Base-by-base conservation (phyloP, 306 rosid genomes). In the Glycine latifolia region DNA sequence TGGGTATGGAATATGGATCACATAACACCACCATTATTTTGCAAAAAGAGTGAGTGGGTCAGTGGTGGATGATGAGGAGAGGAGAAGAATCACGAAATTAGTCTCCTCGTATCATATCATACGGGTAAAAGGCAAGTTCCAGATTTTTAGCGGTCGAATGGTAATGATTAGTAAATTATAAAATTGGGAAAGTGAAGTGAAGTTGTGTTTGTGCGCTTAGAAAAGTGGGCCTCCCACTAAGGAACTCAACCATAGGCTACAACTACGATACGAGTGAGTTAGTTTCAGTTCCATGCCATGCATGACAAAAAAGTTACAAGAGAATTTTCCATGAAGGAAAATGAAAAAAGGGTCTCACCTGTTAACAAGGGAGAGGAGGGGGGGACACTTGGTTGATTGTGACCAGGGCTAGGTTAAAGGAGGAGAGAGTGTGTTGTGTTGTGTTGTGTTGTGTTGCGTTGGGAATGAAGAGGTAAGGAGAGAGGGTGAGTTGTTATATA, bases 191-290 rank as follows among this genome's bases (percentile, higher is more conserved):
- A 80, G 83, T 69, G 65, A 16, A 17, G 50, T 61, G 33, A 15
- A 73, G 52, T 56, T 39, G 44, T 39, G 47, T 43, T 69, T 26
- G 14, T 15, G 75, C 49, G 75, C 83, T 73, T 67, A 17, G 71
- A 52, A 61, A 80, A 83, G 87, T 67, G 76, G 89, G 84, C 81
- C 81, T 80, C 72, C 79, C 79, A 76, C 74, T 63, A 79, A 70
- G 53, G 14, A 76, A 80, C 77, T 79, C 9, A n/a, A 3, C 31
- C 2, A n/a, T 1, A 37, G 26, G 49, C 35, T 44, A 10, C 13
- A 47, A 47, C 54, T 20, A 4, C 12, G 1, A 35, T 20, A 4
- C 12, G 1, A 35, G 71, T 37, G 71, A 14, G 49, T 37, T 14
- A 37, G 7, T 65, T 65, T 10, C 6, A 37, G 1, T 63, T 75